These are phyloP conservation scores for Stemphylium vesicarium DNA, from an alignment of 2,329 filamentous ascomycete genomes.

Conservation along the genomic window DNA sequence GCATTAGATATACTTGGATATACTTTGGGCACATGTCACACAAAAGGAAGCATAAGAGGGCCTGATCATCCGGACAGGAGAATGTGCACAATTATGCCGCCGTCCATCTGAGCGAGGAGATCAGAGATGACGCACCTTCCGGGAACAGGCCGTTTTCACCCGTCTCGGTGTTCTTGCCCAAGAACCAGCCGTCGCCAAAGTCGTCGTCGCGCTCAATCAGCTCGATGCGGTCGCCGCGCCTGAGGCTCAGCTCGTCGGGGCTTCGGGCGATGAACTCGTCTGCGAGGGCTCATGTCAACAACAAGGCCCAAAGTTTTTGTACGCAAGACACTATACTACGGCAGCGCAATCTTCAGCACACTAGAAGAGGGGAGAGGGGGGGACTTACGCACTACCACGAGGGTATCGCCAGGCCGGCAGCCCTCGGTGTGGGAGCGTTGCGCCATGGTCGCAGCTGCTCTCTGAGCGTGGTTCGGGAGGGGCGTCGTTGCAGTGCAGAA, in stretches of 20 bases:
- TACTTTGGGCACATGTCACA: neutral
- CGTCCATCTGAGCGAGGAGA: neutral
- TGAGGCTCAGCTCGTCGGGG: constrained; percentile 87
- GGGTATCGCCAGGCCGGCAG: constrained; percentile 68
- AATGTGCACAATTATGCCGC: neutral
- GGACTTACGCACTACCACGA: constrained; percentile 74
- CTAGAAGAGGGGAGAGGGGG: neutral
- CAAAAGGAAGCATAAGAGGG: neutral
- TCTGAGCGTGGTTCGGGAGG: constrained; percentile 7
- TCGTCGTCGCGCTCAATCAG: constrained; percentile 85
- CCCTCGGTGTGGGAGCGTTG: constrained; percentile 50
- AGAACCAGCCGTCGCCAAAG: constrained; percentile 86
- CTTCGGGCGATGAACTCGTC: constrained; percentile 93
- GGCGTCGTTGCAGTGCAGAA: constrained; percentile 3
- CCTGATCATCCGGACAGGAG: neutral
- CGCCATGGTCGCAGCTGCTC: constrained; percentile 33
- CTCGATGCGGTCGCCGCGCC: constrained; percentile 84
- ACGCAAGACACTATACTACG: neutral
- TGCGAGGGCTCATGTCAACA: constrained; percentile 47
- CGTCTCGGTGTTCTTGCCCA: constrained; percentile 75
- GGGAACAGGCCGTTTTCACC: constrained; percentile 80
- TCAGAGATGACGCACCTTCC: constrained; percentile 65
- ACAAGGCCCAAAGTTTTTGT: neutral
- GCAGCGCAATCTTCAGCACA: neutral
- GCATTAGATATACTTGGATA: constrained; percentile 22